Conservation (phyloP, 495 filamentous ascomycete species). For the Cercophora scortea region DNA sequence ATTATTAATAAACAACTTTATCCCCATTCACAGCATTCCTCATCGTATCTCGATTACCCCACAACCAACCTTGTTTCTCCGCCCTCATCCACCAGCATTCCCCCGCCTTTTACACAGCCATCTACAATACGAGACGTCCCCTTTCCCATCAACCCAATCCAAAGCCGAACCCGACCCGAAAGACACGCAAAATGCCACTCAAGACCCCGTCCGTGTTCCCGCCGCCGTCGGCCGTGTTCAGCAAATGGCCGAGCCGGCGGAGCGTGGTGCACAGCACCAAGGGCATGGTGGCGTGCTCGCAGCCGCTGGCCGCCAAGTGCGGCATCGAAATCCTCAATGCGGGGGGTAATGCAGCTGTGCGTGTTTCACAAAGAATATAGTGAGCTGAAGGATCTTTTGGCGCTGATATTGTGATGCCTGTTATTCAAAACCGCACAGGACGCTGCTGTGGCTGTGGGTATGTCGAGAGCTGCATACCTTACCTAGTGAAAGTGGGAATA, state of each 20-base stretch:
- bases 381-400: too few relatives aligned
- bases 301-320: conserved; percentile 83
- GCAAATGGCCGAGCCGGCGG: conserved; percentile 72
- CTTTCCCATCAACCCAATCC: too few relatives aligned
- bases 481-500: too few relatives aligned
- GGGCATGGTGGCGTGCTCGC: conserved; percentile 86
- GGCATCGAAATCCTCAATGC: conserved; percentile 75
- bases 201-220: conserved; percentile 48
- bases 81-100: too few relatives aligned
- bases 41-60: too few relatives aligned
- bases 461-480: too few relatives aligned
- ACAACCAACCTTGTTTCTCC: too few relatives aligned
- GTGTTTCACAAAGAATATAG: conserved; percentile 24
- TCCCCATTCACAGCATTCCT: too few relatives aligned
- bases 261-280: conserved; percentile 90
- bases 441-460: conserved; percentile 71
- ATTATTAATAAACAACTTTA: too few relatives aligned
- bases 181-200: conserved; percentile 32
- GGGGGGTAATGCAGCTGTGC: conserved; percentile 88
- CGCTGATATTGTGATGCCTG: background rate
- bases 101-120: too few relatives aligned
- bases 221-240: conserved; percentile 49
- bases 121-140: too few relatives aligned
- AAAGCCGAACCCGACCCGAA: too few relatives aligned
- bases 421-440: conserved; percentile 47